Percentiles rank a stretch among this genome's conserved stretches.
These are phyloP conservation scores for Jaapia argillacea DNA, from an alignment of 768 basidiomycete species.

Conservation along the genomic window DNA sequence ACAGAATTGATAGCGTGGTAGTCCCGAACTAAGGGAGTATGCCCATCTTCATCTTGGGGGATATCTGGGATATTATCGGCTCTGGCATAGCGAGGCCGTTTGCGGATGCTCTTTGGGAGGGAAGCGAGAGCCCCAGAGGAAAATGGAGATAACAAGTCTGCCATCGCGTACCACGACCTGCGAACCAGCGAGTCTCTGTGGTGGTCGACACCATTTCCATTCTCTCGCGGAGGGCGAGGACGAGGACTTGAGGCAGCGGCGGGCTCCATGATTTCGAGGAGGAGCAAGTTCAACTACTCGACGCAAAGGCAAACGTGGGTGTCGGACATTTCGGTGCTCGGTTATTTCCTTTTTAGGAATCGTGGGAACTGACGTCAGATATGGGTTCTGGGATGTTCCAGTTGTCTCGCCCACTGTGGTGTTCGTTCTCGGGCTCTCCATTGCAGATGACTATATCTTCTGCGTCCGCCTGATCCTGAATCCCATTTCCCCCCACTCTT, in stretches of 20 bases:
- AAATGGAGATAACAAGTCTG: slow-evolving; percentile 55
- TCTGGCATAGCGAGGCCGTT: slow-evolving; percentile 45
- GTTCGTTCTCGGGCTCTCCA: slow-evolving; percentile 1
- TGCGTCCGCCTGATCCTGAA: no score
- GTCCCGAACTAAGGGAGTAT: slow-evolving; percentile 55
- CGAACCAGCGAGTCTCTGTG: slow-evolving; percentile 28
- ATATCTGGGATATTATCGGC: slow-evolving; percentile 67
- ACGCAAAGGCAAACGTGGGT: no score
- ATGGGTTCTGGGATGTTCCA: slow-evolving; percentile 26
- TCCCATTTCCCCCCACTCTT: no score
- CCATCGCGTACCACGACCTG: slow-evolving; percentile 53
- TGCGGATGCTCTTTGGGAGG: slow-evolving; percentile 29
- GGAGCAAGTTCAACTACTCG: no score
- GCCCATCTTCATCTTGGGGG: slow-evolving; percentile 35
- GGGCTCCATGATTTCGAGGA: no score
- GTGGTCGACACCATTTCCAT: slow-evolving; percentile 9
- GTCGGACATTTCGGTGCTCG: no score
- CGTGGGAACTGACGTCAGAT: slow-evolving; percentile 6
- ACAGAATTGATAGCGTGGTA: slow-evolving; percentile 65
- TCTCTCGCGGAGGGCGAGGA: slow-evolving; percentile 1
- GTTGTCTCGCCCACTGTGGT: slow-evolving; percentile 5
- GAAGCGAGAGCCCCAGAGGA: slow-evolving; percentile 50
- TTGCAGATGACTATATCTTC: no score
- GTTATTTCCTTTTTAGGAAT: no score
- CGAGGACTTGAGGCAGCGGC: background rate